Conservation (phyloP, 495 filamentous ascomycete genomes). For the Daldinia concentrica region DNA sequence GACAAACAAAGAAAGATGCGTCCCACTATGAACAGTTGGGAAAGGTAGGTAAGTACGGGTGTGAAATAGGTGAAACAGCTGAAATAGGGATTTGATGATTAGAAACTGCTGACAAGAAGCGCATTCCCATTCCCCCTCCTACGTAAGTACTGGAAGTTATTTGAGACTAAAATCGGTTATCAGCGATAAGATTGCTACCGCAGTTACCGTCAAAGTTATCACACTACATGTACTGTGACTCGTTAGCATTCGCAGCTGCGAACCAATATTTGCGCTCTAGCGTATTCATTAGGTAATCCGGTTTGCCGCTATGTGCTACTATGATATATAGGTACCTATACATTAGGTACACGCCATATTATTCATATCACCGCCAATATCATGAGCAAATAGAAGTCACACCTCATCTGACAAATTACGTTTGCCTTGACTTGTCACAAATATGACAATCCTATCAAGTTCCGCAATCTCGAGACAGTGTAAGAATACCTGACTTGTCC, state of each 20-base stretch:
- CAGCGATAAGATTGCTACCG: constrained; percentile 28
- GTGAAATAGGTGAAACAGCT: background rate
- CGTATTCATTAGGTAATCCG: background rate
- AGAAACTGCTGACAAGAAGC: constrained; percentile 20
- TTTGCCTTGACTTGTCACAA: background rate
- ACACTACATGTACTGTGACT: background rate
- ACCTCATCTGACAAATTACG: background rate
- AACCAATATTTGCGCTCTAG: background rate
- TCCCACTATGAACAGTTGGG: background rate
- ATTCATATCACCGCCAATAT: background rate
- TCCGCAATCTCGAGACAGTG: background rate
- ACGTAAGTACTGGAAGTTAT: constrained; percentile 6
- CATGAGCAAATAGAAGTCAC: background rate
- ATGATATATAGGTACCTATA: background rate
- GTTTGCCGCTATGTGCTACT: background rate
- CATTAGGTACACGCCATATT: background rate
- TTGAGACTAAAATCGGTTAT: constrained; percentile 25
- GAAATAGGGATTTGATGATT: background rate
- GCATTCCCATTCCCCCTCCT: constrained; percentile 14
- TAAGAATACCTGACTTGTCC: background rate
- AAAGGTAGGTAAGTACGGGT: background rate
- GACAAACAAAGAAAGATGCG: constrained; percentile 12
- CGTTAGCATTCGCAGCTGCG: background rate
- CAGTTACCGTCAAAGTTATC: background rate
- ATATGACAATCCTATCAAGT: background rate